Percentiles rank a stretch among this genome's conserved stretches.
Conservation (phyloP, 768 basidiomycete genomes). For the Naganishia vaughanmartiniae region DNA sequence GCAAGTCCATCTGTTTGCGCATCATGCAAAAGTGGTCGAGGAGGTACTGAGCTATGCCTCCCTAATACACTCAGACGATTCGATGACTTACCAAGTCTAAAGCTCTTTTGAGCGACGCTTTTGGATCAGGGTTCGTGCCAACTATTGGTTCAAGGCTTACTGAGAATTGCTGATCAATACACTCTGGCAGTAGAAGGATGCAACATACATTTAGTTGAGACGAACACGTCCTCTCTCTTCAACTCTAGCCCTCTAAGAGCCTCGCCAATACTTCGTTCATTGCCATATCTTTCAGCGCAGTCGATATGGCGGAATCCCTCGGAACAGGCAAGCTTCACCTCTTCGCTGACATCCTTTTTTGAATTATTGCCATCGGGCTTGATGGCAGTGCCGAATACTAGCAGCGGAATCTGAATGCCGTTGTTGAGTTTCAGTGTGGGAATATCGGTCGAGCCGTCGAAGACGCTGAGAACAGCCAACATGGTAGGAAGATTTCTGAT, state of each 20-base stretch:
- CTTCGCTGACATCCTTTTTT: neutral
- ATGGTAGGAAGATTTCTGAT: neutral
- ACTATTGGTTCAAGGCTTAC: slow-evolving; percentile 50
- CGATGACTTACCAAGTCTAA: slow-evolving; percentile 29
- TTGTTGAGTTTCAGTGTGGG: slow-evolving; percentile 37
- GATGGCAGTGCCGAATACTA: slow-evolving; percentile 1
- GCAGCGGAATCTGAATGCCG: slow-evolving; percentile 30
- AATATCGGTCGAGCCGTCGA: too few relatives aligned
- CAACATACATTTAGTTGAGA: slow-evolving; percentile 55
- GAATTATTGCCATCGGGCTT: slow-evolving; percentile 34
- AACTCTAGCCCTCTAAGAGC: slow-evolving; percentile 43
- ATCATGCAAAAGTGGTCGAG: neutral
- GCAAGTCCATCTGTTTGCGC: slow-evolving; percentile 25
- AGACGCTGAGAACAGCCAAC: neutral
- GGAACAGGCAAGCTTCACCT: slow-evolving; percentile 14
- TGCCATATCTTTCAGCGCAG: slow-evolving; percentile 41
- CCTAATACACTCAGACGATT: slow-evolving; percentile 39
- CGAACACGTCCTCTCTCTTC: slow-evolving; percentile 55
- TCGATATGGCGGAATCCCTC: slow-evolving; percentile 12
- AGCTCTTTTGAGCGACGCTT: neutral
- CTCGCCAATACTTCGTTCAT: slow-evolving; percentile 44
- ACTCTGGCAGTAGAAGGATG: neutral
- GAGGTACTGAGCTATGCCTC: neutral
- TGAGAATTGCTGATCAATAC: slow-evolving; percentile 33
- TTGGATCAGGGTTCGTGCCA: neutral